phyloP scores from a whole-genome alignment of 2,329 filamentous ascomycete genomes.

The Clonostachys sp. region DNA sequence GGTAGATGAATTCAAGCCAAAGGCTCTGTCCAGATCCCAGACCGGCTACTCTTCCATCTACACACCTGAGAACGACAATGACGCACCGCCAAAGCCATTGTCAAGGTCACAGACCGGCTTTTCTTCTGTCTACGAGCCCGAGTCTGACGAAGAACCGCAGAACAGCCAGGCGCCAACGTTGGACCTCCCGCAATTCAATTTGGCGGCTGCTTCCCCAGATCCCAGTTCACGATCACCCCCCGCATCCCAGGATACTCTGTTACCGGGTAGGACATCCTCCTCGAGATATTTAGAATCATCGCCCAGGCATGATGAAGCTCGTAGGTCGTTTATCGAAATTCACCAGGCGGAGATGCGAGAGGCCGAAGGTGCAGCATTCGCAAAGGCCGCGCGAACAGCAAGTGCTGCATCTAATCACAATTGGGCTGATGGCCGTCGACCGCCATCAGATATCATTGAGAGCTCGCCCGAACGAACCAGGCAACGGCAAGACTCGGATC shows the following conservation, averaged over 20 bases:
- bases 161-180: neutral
- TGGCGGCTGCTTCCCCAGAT: too few relatives aligned
- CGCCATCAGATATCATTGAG: constrained; percentile 6
- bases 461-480: constrained; percentile 11
- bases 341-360: constrained; percentile 57
- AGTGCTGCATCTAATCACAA: constrained; percentile 22
- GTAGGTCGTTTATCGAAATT: constrained; percentile 53
- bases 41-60: constrained; percentile 44
- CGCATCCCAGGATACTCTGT: constrained; percentile 8
- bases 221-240: neutral
- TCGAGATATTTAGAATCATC: constrained; percentile 37
- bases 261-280: constrained; percentile 24
- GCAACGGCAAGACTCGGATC: constrained; percentile 16
- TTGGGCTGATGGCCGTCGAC: constrained; percentile 19
- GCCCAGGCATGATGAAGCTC: constrained; percentile 41
- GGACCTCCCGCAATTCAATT: neutral
- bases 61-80: constrained; percentile 9
- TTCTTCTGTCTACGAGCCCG: constrained; percentile 22
- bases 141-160: constrained; percentile 4
- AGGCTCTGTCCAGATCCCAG: constrained; percentile 50
- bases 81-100: neutral
- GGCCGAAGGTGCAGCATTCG: constrained; percentile 55
- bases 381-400: constrained; percentile 36
- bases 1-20: constrained; percentile 42
- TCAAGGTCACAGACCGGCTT: constrained; percentile 27